Percentiles rank a stretch among this genome's conserved stretches.
Conservation (phyloP, 2,329 filamentous ascomycete species). For the Pseudocercospora cruenta region DNA sequence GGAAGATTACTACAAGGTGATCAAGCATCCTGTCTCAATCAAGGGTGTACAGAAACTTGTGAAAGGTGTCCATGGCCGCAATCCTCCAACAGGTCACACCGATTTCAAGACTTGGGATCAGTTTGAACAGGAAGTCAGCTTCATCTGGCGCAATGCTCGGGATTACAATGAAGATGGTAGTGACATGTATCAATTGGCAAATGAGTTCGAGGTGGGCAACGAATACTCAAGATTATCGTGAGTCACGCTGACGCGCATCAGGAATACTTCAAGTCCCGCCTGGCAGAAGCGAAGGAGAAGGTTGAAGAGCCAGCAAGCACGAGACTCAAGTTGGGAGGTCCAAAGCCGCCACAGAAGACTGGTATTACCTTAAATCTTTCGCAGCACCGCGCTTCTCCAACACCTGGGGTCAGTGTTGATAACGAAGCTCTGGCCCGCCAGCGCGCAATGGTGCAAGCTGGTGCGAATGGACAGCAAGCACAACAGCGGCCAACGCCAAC, state of each 20-base stretch:
- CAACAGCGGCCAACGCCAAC: constrained; percentile 34
- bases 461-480: constrained; percentile 47
- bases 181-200: constrained; percentile 75
- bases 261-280: constrained; percentile 68
- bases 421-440: constrained; percentile 58
- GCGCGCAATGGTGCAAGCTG: constrained; percentile 55
- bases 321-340: constrained; percentile 72
- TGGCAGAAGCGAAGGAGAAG: constrained; percentile 71
- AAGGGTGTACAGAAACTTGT: constrained; percentile 77
- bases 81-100: constrained; percentile 61
- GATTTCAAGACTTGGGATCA: constrained; percentile 82
- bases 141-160: constrained; percentile 85
- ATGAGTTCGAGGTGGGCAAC: constrained; percentile 73
- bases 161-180: constrained; percentile 92
- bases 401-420: constrained; percentile 57
- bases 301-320: constrained; percentile 74
- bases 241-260: constrained; percentile 42
- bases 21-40: constrained; percentile 78
- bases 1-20: constrained; percentile 85
- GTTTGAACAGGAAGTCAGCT: constrained; percentile 77
- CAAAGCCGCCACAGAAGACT: constrained; percentile 43
- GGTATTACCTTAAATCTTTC: constrained; percentile 44
- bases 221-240: not conserved
- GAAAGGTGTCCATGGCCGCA: constrained; percentile 71
- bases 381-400: constrained; percentile 41